Evolutionary conservation across 805 yeast species (phyloP).

Genomic region (Candida hungchunana): DNA sequence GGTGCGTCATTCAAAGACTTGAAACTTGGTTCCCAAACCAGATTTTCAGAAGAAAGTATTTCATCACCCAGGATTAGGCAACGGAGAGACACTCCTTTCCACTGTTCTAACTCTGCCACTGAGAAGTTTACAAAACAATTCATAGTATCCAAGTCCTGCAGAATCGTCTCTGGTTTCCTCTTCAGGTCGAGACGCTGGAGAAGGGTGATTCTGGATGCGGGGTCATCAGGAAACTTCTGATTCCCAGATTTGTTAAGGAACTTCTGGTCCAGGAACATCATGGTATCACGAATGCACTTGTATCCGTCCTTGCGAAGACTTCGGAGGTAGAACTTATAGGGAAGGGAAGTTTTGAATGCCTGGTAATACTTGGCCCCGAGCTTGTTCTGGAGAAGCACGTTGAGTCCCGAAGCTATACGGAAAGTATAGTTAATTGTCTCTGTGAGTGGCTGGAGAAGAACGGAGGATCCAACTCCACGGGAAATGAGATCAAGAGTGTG

Average conservation of each 20-base stretch:
- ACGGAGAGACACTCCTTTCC: neutral
- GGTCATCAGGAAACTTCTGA: slow-evolving; percentile 18
- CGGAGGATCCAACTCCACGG: slow-evolving; percentile 13
- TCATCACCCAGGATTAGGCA: slow-evolving; percentile 15
- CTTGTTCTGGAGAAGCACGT: slow-evolving; percentile 19
- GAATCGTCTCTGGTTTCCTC: slow-evolving; percentile 11
- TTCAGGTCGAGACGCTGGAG: slow-evolving; percentile 16
- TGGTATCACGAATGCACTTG: slow-evolving; percentile 23
- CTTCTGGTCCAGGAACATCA: slow-evolving; percentile 19
- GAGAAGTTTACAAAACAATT: slow-evolving; percentile 16
- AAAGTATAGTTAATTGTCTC: slow-evolving; percentile 6
- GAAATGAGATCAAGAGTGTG: slow-evolving; percentile 21
- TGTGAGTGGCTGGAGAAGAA: slow-evolving; percentile 1
- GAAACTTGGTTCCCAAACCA: slow-evolving; percentile 24
- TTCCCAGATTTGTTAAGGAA: too few relatives aligned
- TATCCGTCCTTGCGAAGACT: slow-evolving; percentile 23
- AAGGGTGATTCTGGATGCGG: slow-evolving; percentile 12
- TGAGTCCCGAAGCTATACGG: slow-evolving; percentile 18
- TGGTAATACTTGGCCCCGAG: slow-evolving; percentile 22
- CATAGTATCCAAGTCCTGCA: slow-evolving; percentile 19
- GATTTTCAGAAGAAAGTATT: slow-evolving; percentile 11
- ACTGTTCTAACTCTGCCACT: slow-evolving; percentile 5
- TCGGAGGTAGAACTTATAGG: slow-evolving; percentile 22
- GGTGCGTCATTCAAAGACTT: slow-evolving; percentile 10
- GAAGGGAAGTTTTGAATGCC: slow-evolving; percentile 24